Evolutionary conservation across 768 basidiomycete genomes (phyloP).

Genomic region (Mycena capillaripes): DNA sequence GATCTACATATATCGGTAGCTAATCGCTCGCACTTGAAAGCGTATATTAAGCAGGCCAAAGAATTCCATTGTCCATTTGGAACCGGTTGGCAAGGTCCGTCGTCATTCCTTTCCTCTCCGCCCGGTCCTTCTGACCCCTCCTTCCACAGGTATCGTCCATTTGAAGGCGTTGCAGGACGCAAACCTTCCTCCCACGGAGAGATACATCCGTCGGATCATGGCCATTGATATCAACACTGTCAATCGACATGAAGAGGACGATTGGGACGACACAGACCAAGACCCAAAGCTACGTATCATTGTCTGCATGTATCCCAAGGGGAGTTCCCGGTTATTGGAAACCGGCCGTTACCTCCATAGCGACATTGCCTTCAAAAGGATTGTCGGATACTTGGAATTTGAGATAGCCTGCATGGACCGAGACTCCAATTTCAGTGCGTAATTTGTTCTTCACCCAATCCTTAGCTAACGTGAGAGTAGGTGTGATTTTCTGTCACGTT

Average conservation of each 20-base stretch:
- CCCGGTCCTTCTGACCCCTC: no score
- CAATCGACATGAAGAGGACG: not conserved
- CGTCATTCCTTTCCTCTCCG: not conserved
- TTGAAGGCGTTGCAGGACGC: not conserved
- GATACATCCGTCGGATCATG: not conserved
- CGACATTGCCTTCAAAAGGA: slow-evolving; percentile 18
- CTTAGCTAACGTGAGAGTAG: not conserved
- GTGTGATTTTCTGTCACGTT: not conserved
- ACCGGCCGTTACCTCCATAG: slow-evolving; percentile 9
- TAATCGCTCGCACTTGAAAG: not conserved
- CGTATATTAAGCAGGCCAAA: slow-evolving; percentile 1
- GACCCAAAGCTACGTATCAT: not conserved
- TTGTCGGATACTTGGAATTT: slow-evolving; percentile 16
- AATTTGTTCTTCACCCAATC: no score
- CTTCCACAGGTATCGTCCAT: not conserved
- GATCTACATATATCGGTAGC: not conserved
- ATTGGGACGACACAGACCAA: not conserved
- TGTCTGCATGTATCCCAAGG: not conserved
- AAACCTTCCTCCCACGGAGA: not conserved
- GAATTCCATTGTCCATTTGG: not conserved
- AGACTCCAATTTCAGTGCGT: not conserved
- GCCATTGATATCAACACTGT: not conserved
- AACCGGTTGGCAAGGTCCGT: slow-evolving; percentile 1
- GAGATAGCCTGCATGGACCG: slow-evolving; percentile 9
- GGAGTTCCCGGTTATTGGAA: not conserved